Evolutionary conservation across 1,284 basidiomycete genomes (phyloP).

Genomic region (Ceratobasidium sp.): DNA sequence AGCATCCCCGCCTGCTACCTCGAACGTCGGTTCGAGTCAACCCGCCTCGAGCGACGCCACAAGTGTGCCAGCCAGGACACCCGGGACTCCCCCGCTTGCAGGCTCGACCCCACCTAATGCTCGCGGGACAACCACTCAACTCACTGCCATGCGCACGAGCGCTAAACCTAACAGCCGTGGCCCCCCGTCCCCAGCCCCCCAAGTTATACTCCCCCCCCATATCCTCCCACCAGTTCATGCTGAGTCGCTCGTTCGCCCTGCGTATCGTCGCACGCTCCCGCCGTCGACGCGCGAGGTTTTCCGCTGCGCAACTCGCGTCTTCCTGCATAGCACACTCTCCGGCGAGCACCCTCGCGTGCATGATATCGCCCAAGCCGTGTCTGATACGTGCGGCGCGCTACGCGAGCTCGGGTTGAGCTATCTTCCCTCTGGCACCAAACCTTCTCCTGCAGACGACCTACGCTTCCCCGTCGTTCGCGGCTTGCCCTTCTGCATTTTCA

Average conservation of each 20-base stretch:
- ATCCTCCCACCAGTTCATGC: background rate
- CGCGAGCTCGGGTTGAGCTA: conserved; percentile 43
- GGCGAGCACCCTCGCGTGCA: conserved; percentile 44
- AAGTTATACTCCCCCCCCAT: background rate
- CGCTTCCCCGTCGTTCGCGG: conserved; percentile 43
- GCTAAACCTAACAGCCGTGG: background rate
- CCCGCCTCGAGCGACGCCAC: no score
- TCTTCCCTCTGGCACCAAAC: conserved; percentile 26
- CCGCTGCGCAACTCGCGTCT: conserved; percentile 30
- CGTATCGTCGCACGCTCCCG: conserved; percentile 37
- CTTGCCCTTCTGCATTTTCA: conserved; percentile 40
- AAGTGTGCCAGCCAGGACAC: no score
- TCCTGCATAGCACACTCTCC: conserved; percentile 34
- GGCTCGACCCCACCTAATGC: no score
- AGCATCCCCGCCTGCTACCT: no score
- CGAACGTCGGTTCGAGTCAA: no score
- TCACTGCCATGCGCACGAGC: background rate
- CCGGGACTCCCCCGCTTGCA: no score
- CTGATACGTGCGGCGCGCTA: conserved; percentile 36
- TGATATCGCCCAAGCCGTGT: conserved; percentile 29
- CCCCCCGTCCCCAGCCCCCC: conserved; percentile 1
- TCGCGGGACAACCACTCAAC: background rate
- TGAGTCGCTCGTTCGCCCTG: conserved; percentile 8
- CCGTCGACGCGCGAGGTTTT: conserved; percentile 42
- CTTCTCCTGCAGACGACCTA: conserved; percentile 31